Conservation (phyloP, 1,284 basidiomycete species). For the Tilletia setariae region DNA sequence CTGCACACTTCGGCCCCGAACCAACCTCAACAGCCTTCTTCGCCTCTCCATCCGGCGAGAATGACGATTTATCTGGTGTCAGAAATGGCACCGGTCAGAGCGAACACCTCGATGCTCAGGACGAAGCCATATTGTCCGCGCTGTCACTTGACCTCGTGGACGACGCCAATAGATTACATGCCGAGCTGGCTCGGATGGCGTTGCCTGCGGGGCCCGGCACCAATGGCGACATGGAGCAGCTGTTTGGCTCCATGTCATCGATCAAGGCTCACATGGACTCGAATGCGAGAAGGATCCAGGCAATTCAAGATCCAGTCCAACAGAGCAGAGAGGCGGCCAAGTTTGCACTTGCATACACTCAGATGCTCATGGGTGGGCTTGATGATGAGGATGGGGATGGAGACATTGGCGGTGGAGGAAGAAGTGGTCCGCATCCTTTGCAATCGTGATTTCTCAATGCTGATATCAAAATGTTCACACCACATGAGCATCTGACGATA, state of each 20-base stretch:
- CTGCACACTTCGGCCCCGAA: neutral
- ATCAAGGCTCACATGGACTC: neutral
- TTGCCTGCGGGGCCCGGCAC: neutral
- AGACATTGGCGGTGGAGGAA: too few relatives aligned
- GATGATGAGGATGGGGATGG: neutral
- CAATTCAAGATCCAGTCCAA: neutral
- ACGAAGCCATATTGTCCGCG: neutral
- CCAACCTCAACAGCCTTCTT: neutral
- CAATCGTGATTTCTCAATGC: too few relatives aligned
- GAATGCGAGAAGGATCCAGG: neutral
- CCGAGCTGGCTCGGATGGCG: neutral
- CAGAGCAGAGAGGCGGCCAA: neutral
- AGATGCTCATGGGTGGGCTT: slow-evolving; percentile 5
- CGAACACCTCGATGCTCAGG: neutral
- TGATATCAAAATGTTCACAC: too few relatives aligned
- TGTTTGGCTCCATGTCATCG: slow-evolving; percentile 1
- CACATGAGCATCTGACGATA: too few relatives aligned
- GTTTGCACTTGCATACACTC: neutral
- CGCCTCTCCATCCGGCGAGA: neutral
- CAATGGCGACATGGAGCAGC: neutral
- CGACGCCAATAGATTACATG: neutral
- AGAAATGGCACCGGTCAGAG: neutral
- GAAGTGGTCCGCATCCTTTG: too few relatives aligned
- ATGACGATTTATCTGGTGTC: neutral
- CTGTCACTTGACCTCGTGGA: neutral